Conservation (phyloP, 371 early-diverging fungal species). For the Mucor indicus region DNA sequence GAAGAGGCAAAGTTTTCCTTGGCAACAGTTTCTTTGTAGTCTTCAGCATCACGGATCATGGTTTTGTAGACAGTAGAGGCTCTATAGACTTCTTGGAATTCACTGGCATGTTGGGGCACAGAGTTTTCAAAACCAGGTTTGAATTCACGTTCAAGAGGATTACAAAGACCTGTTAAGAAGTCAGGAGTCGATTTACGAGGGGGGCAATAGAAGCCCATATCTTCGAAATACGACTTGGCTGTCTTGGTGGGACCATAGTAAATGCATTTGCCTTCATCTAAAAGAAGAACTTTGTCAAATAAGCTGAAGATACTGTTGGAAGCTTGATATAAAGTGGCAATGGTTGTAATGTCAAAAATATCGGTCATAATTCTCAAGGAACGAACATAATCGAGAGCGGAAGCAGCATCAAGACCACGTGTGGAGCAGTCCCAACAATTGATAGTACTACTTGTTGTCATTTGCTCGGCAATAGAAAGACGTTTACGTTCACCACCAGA, state of each 20-base stretch:
- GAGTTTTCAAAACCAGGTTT: slow-evolving; percentile 50
- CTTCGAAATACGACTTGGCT: slow-evolving; percentile 68
- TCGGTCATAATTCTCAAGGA: slow-evolving; percentile 69
- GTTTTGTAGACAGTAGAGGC: slow-evolving; percentile 31
- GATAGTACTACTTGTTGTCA: slow-evolving; percentile 70
- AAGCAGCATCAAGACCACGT: slow-evolving; percentile 88
- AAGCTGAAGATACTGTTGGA: slow-evolving; percentile 72
- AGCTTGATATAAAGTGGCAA: slow-evolving; percentile 68
- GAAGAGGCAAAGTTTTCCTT: slow-evolving; percentile 30
- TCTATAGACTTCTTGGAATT: slow-evolving; percentile 49
- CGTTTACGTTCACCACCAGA: slow-evolving; percentile 91
- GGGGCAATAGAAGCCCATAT: slow-evolving; percentile 70
- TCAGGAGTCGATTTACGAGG: slow-evolving; percentile 74
- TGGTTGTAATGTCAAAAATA: slow-evolving; percentile 59
- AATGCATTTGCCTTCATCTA: slow-evolving; percentile 71
- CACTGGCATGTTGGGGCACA: slow-evolving; percentile 41
- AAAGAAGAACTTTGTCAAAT: slow-evolving; percentile 73
- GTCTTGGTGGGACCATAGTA: slow-evolving; percentile 72
- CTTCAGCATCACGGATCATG: slow-evolving; percentile 33
- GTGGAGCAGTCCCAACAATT: slow-evolving; percentile 88
- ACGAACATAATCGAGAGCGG: slow-evolving; percentile 76
- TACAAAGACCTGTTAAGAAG: slow-evolving; percentile 73
- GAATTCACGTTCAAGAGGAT: slow-evolving; percentile 59
- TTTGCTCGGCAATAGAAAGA: slow-evolving; percentile 84
- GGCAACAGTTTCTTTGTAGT: slow-evolving; percentile 30